Conservation (phyloP, 805 yeast genomes). For the Candida loeiensis region DNA sequence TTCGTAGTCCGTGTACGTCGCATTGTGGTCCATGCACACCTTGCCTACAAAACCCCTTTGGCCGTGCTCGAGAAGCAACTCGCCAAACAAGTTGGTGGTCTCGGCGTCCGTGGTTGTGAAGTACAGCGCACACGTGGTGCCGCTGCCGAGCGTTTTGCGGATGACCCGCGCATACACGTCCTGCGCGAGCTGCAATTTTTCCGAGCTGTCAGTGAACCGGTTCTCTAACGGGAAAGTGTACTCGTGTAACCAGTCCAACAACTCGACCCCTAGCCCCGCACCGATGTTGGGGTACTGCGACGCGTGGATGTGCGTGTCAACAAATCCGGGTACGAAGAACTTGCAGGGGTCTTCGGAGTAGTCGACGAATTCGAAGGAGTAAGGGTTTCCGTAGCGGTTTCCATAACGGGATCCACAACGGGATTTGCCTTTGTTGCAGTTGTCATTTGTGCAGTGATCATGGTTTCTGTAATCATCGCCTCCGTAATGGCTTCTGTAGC, state of each 20-base stretch:
- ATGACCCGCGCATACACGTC: conserved; percentile 66
- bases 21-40: conserved; percentile 87
- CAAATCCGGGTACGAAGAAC: conserved; percentile 60
- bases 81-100: conserved; percentile 75
- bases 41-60: conserved; percentile 91
- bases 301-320: conserved; percentile 46
- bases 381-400: conserved; percentile 1
- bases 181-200: conserved; percentile 50
- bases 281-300: conserved; percentile 45
- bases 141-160: conserved; percentile 64
- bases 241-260: conserved; percentile 82
- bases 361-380: conserved; percentile 22
- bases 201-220: conserved; percentile 38
- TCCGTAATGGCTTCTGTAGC: too few relatives aligned
- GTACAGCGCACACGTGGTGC: conserved; percentile 91
- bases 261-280: conserved; percentile 78
- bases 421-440: background rate
- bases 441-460: conserved; percentile 14
- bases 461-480: too few relatives aligned
- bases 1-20: conserved; percentile 61
- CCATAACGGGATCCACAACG: conserved; percentile 3
- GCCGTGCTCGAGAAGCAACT: conserved; percentile 59
- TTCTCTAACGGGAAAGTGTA: conserved; percentile 91
- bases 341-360: conserved; percentile 34
- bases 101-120: conserved; percentile 83